These are phyloP conservation scores for Xylariaceae sp. DNA, from an alignment of 2,329 filamentous ascomycete species.

Conservation along the genomic window DNA sequence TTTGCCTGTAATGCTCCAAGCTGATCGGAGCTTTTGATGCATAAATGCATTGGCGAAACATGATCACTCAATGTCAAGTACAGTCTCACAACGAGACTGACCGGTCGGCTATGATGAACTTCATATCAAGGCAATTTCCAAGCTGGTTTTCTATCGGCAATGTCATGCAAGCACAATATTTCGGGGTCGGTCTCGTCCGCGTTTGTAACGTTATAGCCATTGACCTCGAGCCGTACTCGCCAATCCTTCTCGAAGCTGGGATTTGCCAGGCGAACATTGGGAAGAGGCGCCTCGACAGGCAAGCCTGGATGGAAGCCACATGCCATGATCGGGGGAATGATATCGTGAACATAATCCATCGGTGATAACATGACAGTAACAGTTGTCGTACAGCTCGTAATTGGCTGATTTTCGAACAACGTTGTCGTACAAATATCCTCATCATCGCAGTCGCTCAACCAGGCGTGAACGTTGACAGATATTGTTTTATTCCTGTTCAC, in stretches of 20 bases:
- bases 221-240: constrained; percentile 6
- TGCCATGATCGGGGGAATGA: not conserved
- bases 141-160: not conserved
- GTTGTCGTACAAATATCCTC: not conserved
- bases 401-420: not conserved
- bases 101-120: not conserved
- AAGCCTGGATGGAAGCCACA: constrained; percentile 2
- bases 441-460: constrained; percentile 8
- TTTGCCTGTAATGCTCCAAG: too few species aligned
- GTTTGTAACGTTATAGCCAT: constrained; percentile 9
- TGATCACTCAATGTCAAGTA: not conserved
- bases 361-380: not conserved
- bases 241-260: constrained; percentile 8
- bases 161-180: constrained; percentile 6
- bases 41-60: too few species aligned
- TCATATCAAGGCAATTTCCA: not conserved
- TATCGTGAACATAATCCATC: not conserved
- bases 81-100: not conserved
- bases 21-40: too few species aligned
- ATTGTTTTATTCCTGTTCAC: constrained; percentile 5
- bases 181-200: not conserved
- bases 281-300: not conserved
- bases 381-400: not conserved
- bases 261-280: constrained; percentile 5
- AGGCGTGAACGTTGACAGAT: constrained; percentile 6